Percentiles rank a stretch among this genome's conserved stretches.
Conservation (phyloP, 2,329 filamentous ascomycete genomes). For the Nemania abortiva region DNA sequence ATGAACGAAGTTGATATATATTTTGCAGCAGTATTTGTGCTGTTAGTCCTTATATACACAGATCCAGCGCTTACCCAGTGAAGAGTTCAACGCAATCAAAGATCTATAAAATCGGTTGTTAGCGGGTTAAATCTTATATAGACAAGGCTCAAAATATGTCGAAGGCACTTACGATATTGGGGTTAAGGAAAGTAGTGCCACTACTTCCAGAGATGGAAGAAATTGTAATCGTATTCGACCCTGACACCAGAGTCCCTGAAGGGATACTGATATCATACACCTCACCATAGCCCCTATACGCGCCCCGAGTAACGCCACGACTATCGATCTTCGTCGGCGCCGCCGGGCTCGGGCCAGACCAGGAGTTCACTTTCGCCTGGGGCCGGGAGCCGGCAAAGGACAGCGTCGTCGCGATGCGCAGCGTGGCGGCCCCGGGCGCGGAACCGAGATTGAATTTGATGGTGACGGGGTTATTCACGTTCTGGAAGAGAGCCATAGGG, state of each 20-base stretch:
- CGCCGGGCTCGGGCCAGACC: slow-evolving; percentile 59
- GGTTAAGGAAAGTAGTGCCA: slow-evolving; percentile 66
- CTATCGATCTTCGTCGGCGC: slow-evolving; percentile 73
- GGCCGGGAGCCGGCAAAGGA: slow-evolving; percentile 71
- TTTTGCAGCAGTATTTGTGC: background rate
- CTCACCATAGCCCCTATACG: slow-evolving; percentile 73
- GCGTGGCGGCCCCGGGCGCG: slow-evolving; percentile 66
- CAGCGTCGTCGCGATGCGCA: slow-evolving; percentile 74
- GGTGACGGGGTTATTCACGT: slow-evolving; percentile 68
- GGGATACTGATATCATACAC: slow-evolving; percentile 73
- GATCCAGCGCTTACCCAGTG: background rate
- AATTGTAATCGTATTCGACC: slow-evolving; percentile 73
- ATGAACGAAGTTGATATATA: background rate
- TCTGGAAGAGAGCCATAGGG: slow-evolving; percentile 75
- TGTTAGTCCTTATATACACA: background rate
- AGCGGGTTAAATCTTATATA: slow-evolving; percentile 20
- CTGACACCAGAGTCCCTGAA: slow-evolving; percentile 68
- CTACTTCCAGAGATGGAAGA: slow-evolving; percentile 69
- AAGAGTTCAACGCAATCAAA: slow-evolving; percentile 54
- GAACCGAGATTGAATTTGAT: slow-evolving; percentile 69
- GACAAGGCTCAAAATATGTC: background rate
- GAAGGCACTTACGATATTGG: slow-evolving; percentile 62
- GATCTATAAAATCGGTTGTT: slow-evolving; percentile 40
- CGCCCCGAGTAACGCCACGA: slow-evolving; percentile 73
- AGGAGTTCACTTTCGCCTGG: slow-evolving; percentile 67